Conservation (phyloP, 2,329 filamentous ascomycete genomes). For the Alternaria burnsii region DNA sequence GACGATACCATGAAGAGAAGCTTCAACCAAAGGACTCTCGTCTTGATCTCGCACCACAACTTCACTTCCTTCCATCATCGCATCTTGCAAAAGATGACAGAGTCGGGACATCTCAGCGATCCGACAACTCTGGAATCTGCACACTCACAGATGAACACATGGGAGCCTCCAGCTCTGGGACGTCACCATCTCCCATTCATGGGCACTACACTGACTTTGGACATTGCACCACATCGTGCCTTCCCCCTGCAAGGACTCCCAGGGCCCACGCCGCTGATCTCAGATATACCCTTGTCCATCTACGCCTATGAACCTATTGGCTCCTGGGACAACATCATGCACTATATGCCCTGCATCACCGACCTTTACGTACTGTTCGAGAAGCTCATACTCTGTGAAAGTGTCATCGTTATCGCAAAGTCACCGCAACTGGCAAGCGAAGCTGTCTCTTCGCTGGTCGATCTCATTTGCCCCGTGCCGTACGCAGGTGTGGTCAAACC, state of each 20-base stretch:
- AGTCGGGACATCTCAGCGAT: slow-evolving; percentile 49
- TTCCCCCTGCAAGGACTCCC: slow-evolving; percentile 53
- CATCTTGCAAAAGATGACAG: slow-evolving; percentile 50
- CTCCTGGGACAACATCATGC: slow-evolving; percentile 51
- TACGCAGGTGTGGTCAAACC: slow-evolving; percentile 52
- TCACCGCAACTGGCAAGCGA: slow-evolving; percentile 54
- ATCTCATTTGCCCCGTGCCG: slow-evolving; percentile 52
- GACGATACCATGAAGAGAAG: slow-evolving; percentile 53
- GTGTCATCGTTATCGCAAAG: slow-evolving; percentile 52
- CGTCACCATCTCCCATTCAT: slow-evolving; percentile 52
- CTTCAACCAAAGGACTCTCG: slow-evolving; percentile 53
- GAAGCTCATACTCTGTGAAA: slow-evolving; percentile 53
- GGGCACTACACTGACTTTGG: slow-evolving; percentile 47
- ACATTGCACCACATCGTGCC: slow-evolving; percentile 52
- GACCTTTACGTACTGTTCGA: slow-evolving; percentile 54
- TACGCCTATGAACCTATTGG: slow-evolving; percentile 53
- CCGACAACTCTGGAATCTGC: slow-evolving; percentile 51
- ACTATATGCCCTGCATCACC: slow-evolving; percentile 52
- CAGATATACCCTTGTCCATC: slow-evolving; percentile 44
- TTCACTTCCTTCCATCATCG: slow-evolving; percentile 50
- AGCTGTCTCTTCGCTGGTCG: slow-evolving; percentile 51
- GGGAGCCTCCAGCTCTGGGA: slow-evolving; percentile 49
- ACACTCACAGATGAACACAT: slow-evolving; percentile 48
- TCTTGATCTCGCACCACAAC: slow-evolving; percentile 53
- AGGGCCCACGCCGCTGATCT: slow-evolving; percentile 40